Conservation (phyloP, 2,329 filamentous ascomycete species). For the Falciphora oryzae region DNA sequence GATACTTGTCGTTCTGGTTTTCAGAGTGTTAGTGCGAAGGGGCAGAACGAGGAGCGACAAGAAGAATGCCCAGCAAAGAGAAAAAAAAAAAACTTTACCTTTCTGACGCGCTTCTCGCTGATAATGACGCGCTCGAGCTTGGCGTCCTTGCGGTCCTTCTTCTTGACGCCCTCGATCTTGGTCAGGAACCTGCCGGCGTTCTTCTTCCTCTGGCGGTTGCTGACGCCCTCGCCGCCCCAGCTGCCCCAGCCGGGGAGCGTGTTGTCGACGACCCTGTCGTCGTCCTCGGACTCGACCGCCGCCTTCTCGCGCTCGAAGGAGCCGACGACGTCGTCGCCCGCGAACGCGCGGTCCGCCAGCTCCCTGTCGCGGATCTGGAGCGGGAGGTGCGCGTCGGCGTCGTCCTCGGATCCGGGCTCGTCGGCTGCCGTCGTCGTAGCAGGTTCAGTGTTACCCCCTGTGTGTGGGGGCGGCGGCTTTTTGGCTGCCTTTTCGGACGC, state of each 20-base stretch:
- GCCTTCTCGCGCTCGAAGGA: slow-evolving; percentile 80
- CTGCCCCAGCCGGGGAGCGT: slow-evolving; percentile 92
- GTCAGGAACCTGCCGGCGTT: slow-evolving; percentile 50
- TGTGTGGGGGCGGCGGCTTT: neutral
- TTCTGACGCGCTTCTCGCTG: slow-evolving; percentile 84
- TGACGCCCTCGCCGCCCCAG: slow-evolving; percentile 82
- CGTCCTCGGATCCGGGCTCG: slow-evolving; percentile 41
- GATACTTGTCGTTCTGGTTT: slow-evolving; percentile 71
- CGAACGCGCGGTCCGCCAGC: slow-evolving; percentile 78
- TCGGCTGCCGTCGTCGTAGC: no score
- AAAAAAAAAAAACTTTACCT: slow-evolving; percentile 46
- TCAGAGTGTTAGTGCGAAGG: slow-evolving; percentile 6
- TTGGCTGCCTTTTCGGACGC: slow-evolving; percentile 21
- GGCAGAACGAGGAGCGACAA: neutral
- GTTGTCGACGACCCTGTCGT: slow-evolving; percentile 74
- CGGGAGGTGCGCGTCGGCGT: slow-evolving; percentile 41
- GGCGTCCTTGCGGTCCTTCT: slow-evolving; percentile 71
- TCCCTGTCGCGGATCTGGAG: slow-evolving; percentile 56
- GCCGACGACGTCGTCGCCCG: slow-evolving; percentile 74
- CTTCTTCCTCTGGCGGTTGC: slow-evolving; percentile 49
- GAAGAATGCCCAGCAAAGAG: neutral
- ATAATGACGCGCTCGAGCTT: slow-evolving; percentile 83
- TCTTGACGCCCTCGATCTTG: slow-evolving; percentile 67
- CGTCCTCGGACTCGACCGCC: slow-evolving; percentile 65
- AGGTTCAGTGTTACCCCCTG: no score